phyloP scores from a whole-genome alignment of 1,284 basidiomycete genomes.

The Lentinus polychrous region DNA sequence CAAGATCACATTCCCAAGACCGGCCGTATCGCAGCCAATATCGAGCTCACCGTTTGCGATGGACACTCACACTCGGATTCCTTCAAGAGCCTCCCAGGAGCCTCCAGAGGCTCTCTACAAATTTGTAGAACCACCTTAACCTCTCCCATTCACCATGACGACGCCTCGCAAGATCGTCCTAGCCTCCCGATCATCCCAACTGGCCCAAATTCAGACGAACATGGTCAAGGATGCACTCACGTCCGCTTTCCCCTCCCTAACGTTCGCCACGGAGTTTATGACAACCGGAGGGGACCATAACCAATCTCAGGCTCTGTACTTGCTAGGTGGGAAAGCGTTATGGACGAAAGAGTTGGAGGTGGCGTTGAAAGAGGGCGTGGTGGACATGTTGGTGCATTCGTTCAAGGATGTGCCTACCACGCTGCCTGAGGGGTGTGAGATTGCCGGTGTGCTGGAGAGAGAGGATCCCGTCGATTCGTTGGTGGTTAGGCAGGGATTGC shows the following conservation, averaged over 20 bases:
- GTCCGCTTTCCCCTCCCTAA: constrained; percentile 34
- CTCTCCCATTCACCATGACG: too few relatives aligned
- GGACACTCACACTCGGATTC: too few relatives aligned
- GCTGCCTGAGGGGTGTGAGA: constrained; percentile 78
- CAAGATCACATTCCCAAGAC: too few relatives aligned
- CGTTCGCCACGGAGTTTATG: constrained; percentile 80
- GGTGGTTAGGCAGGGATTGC: constrained; percentile 76
- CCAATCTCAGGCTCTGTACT: constrained; percentile 73
- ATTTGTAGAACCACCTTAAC: too few relatives aligned
- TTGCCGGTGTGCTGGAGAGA: constrained; percentile 82
- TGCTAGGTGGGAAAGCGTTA: constrained; percentile 80
- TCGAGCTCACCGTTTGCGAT: too few relatives aligned
- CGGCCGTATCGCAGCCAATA: too few relatives aligned
- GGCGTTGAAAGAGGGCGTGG: constrained; percentile 60
- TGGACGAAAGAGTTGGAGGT: constrained; percentile 97
- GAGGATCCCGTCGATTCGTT: constrained; percentile 90
- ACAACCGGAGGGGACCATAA: constrained; percentile 91
- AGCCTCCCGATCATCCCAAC: constrained; percentile 80
- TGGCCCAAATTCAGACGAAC: constrained; percentile 85
- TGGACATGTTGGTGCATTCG: constrained; percentile 93
- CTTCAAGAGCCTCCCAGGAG: too few relatives aligned
- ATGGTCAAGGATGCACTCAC: constrained; percentile 58
- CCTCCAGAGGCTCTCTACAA: too few relatives aligned
- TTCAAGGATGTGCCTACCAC: constrained; percentile 93
- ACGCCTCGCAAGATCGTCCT: constrained; percentile 44